Conservation (phyloP, 768 basidiomycete species). For the Rhizopogon vulgaris region DNA sequence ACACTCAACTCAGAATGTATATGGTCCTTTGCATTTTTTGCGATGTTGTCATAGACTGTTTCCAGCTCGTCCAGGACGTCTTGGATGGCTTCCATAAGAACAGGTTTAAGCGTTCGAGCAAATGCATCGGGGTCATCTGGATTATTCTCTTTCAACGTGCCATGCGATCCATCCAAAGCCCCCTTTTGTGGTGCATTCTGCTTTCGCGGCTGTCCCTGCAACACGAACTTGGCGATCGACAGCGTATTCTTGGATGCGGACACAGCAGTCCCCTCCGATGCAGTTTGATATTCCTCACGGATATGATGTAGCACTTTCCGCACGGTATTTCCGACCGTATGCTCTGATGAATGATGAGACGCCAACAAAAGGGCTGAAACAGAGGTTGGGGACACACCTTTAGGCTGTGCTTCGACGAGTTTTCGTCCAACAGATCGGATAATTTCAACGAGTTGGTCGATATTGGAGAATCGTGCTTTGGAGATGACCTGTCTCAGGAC, state of each 20-base stretch:
- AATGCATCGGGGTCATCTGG: constrained; percentile 75
- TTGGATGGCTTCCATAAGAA: constrained; percentile 94
- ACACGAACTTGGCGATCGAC: constrained; percentile 80
- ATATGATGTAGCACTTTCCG: constrained; percentile 91
- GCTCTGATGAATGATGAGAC: constrained; percentile 47
- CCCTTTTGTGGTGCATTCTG: constrained; percentile 36
- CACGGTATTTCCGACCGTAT: constrained; percentile 92
- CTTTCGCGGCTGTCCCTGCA: constrained; percentile 62
- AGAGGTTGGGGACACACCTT: constrained; percentile 50
- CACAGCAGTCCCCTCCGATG: constrained; percentile 43
- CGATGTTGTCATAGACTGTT: constrained; percentile 91
- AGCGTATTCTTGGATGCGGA: constrained; percentile 39
- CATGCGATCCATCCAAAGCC: constrained; percentile 41
- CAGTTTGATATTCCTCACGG: constrained; percentile 90
- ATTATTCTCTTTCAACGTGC: constrained; percentile 62
- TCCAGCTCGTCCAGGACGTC: constrained; percentile 95
- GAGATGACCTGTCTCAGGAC: constrained; percentile 88
- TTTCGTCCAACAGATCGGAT: constrained; percentile 76
- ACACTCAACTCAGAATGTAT: constrained; percentile 91
- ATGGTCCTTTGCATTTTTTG: constrained; percentile 91
- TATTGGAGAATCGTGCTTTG: constrained; percentile 77
- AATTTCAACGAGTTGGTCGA: constrained; percentile 77
- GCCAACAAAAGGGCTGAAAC: constrained; percentile 2
- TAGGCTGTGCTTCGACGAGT: constrained; percentile 88
- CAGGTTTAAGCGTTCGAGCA: constrained; percentile 76